Percentiles rank a stretch among this genome's conserved stretches.
These are phyloP conservation scores for Tephrocybe rancida DNA, from an alignment of 768 basidiomycete species.

Conservation along the genomic window DNA sequence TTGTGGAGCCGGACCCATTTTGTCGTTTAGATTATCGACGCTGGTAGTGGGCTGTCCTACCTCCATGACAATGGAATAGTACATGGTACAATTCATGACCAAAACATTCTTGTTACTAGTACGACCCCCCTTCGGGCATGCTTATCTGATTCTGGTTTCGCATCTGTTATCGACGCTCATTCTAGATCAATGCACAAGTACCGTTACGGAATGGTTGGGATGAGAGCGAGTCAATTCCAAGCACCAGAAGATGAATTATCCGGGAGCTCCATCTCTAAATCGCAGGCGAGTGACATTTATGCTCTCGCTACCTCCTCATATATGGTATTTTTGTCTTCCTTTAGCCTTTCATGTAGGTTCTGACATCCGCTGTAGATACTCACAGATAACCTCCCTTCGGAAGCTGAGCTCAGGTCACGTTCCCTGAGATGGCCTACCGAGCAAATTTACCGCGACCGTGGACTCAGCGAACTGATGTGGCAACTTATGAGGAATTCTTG, in stretches of 20 bases:
- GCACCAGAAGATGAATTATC: background rate
- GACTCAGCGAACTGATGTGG: background rate
- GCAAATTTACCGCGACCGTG: background rate
- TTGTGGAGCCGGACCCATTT: too few species aligned
- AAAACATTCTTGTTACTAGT: background rate
- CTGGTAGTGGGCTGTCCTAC: conserved; percentile 10
- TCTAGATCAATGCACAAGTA: background rate
- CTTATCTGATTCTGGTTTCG: conserved; percentile 1
- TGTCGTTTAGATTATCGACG: background rate
- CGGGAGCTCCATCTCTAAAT: background rate
- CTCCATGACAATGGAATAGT: conserved; percentile 4
- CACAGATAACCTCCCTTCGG: background rate
- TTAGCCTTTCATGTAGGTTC: background rate
- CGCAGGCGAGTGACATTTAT: conserved; percentile 11
- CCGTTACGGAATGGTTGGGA: background rate
- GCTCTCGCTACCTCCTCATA: conserved; percentile 11
- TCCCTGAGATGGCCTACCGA: too few species aligned
- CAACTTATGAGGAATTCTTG: background rate
- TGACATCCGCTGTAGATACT: conserved; percentile 2
- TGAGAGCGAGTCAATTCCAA: background rate
- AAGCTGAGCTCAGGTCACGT: background rate
- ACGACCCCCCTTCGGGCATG: background rate
- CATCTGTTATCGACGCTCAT: background rate
- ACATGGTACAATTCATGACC: background rate
- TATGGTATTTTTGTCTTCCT: background rate